Evolutionary conservation across 1,284 basidiomycete genomes (phyloP).

Genomic region (Trametes sp.): DNA sequence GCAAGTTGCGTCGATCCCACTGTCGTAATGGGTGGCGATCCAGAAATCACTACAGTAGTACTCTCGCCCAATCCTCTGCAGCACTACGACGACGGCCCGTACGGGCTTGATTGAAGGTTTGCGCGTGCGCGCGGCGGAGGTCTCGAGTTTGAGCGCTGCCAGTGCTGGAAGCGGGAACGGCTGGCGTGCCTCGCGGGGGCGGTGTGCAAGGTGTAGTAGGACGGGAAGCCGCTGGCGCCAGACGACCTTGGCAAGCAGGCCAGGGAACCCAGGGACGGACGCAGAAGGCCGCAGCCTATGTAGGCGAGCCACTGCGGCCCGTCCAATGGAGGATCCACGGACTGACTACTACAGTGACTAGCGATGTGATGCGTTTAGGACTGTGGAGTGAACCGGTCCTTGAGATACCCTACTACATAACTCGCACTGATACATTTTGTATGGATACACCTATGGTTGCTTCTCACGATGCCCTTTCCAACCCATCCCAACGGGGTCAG

Average conservation of each 20-base stretch:
- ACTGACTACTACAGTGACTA: too few relatives aligned
- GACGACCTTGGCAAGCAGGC: background rate
- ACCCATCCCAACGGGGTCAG: background rate
- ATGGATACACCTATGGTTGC: slow-evolving; percentile 17
- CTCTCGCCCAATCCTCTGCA: too few relatives aligned
- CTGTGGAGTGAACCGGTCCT: too few relatives aligned
- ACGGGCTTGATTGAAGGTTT: slow-evolving; percentile 7
- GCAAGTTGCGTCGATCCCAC: too few relatives aligned
- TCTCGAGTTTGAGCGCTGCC: background rate
- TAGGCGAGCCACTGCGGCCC: too few relatives aligned
- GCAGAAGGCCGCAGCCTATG: too few relatives aligned
- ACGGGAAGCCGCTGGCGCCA: background rate
- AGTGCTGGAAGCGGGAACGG: slow-evolving; percentile 1
- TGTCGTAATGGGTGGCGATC: too few relatives aligned
- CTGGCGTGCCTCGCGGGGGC: background rate
- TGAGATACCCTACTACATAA: background rate
- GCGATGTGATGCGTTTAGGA: too few relatives aligned
- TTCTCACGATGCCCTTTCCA: background rate
- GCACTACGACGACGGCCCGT: background rate
- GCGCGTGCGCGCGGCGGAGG: background rate
- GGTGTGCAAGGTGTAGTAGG: slow-evolving; percentile 12
- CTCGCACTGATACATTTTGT: slow-evolving; percentile 11
- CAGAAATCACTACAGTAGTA: too few relatives aligned
- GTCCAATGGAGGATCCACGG: too few relatives aligned
- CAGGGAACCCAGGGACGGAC: too few relatives aligned